Conservation (phyloP, 371 early-diverging fungal species). For the Syncephalastrum racemosum region DNA sequence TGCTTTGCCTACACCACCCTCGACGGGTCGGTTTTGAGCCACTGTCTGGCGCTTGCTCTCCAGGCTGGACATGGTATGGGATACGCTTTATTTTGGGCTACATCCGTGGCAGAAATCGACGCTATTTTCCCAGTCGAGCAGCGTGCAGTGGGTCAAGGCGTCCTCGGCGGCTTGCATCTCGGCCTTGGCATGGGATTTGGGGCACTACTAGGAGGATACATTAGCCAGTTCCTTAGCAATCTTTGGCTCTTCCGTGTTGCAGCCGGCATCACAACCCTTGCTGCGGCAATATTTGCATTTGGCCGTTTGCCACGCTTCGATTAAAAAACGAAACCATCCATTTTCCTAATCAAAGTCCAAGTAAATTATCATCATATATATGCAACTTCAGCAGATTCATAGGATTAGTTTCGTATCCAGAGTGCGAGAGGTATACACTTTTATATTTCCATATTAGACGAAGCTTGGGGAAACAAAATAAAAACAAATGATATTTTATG, state of each 20-base stretch:
- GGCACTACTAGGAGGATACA: constrained; percentile 24
- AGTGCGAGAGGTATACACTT: no score
- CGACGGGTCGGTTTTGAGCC: no score
- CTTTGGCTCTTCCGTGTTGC: constrained; percentile 14
- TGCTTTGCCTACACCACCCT: no score
- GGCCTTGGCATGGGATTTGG: constrained; percentile 31
- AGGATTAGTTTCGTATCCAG: no score
- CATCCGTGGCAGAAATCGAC: constrained; percentile 31
- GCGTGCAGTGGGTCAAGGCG: constrained; percentile 33
- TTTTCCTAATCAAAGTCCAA: no score
- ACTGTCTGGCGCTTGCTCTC: no score
- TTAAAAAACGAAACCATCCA: no score
- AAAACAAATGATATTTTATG: no score
- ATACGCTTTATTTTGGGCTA: constrained; percentile 28
- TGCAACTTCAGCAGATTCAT: no score
- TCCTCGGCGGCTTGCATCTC: constrained; percentile 24
- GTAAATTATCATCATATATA: no score
- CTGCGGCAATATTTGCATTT: constrained; percentile 3
- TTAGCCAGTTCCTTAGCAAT: constrained; percentile 18
- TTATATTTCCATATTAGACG: no score
- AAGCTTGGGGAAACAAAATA: no score
- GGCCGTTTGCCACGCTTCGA: constrained; percentile 4
- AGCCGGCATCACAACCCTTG: constrained; percentile 3
- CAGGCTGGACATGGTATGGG: constrained; percentile 2
- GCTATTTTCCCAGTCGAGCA: constrained; percentile 31